Evolutionary conservation across 768 basidiomycete genomes (phyloP).

Genomic region (Rubroboletus satanas): DNA sequence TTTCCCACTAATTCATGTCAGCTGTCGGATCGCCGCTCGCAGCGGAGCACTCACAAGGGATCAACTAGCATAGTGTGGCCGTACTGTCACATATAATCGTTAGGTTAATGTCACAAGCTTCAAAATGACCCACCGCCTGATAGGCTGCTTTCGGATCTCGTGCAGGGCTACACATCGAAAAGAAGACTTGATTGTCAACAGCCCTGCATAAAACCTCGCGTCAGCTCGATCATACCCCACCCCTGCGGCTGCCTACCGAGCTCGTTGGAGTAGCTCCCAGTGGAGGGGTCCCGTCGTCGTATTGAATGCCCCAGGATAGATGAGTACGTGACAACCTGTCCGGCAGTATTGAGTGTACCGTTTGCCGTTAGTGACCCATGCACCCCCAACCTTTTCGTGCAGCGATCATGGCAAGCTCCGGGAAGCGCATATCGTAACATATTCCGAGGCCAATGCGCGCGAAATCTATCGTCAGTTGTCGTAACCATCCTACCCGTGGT

Average conservation of each 20-base stretch:
- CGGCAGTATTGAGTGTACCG: conserved; percentile 1
- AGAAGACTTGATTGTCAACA: conserved; percentile 94
- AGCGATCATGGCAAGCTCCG: conserved; percentile 87
- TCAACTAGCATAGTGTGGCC: conserved; percentile 91
- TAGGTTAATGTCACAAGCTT: not conserved
- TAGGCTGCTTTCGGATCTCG: conserved; percentile 78
- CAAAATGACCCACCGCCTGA: conserved; percentile 64
- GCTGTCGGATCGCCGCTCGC: not conserved
- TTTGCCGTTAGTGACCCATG: not conserved
- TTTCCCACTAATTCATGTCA: conserved; percentile 52
- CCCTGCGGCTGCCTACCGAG: conserved; percentile 46
- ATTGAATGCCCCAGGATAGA: conserved; percentile 97
- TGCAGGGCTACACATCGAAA: conserved; percentile 95
- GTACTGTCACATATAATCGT: conserved; percentile 49
- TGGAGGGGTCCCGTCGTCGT: conserved; percentile 92
- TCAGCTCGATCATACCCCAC: conserved; percentile 4
- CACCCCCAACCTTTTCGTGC: conserved; percentile 68
- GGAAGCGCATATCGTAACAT: conserved; percentile 95
- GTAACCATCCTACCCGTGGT: not conserved
- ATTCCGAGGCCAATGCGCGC: conserved; percentile 96
- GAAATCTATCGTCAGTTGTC: conserved; percentile 55
- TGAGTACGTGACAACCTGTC: conserved; percentile 77
- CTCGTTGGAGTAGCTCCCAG: conserved; percentile 89
- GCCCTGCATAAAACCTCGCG: conserved; percentile 50
- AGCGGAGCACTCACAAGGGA: conserved; percentile 59